phyloP scores from a whole-genome alignment of 2,329 filamentous ascomycete species.

The Lomentospora prolificans region DNA sequence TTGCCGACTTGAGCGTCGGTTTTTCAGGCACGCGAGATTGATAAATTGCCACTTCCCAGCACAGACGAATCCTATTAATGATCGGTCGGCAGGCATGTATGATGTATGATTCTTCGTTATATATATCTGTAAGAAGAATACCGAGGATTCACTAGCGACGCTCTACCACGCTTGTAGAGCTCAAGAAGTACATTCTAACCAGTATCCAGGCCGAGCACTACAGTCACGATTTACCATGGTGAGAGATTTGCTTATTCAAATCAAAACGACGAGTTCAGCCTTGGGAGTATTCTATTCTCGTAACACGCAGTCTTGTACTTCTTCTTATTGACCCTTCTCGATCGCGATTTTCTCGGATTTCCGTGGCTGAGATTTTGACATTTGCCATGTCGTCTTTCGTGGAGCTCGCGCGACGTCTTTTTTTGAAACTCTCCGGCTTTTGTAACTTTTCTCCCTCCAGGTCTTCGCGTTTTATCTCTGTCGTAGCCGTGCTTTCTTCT shows the following conservation, averaged over 20 bases:
- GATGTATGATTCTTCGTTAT: too few species aligned
- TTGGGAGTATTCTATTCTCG: neutral
- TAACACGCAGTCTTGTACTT: slow-evolving; percentile 3
- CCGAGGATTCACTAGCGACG: too few species aligned
- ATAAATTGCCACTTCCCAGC: neutral
- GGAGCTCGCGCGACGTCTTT: slow-evolving; percentile 1
- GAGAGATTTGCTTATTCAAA: neutral
- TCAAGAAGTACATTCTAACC: too few species aligned
- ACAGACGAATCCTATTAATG: neutral
- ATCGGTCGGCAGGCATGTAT: too few species aligned
- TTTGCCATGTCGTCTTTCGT: neutral
- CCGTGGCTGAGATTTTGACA: neutral
- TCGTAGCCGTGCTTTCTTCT: slow-evolving; percentile 9
- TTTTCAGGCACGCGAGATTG: too few species aligned
- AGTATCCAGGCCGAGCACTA: too few species aligned
- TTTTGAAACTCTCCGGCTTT: neutral
- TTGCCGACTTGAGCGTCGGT: slow-evolving; percentile 19
- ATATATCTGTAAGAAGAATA: too few species aligned
- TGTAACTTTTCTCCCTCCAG: slow-evolving; percentile 15
- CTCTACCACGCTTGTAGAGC: too few species aligned
- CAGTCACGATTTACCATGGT: too few species aligned
- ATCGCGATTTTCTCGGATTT: slow-evolving; percentile 14
- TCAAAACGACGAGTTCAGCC: neutral
- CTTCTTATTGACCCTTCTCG: slow-evolving; percentile 3
- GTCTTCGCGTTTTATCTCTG: slow-evolving; percentile 13